Evolutionary conservation across 179 eudicot genomes (phyloP).

Genomic region (Dionaea muscipula): DNA sequence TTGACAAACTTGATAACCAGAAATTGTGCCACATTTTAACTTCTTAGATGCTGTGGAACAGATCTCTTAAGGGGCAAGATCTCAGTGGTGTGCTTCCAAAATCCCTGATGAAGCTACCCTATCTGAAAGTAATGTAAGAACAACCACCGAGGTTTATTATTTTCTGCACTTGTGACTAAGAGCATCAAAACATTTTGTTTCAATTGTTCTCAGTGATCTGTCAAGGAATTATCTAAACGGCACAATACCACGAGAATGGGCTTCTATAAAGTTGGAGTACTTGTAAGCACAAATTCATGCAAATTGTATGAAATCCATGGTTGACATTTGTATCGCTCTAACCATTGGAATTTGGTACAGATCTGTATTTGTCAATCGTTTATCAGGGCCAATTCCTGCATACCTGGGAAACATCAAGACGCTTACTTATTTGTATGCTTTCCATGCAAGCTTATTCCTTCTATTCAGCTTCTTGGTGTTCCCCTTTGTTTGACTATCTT

Average conservation of each 20-base stretch:
- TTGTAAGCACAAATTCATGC: constrained; percentile 20
- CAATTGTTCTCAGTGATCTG: constrained; percentile 18
- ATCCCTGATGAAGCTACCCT: constrained; percentile 22
- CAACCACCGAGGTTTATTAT: background rate
- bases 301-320: background rate
- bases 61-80: constrained; percentile 26
- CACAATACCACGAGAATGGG: constrained; percentile 40
- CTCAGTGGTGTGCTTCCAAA: constrained; percentile 25
- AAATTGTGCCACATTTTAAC: background rate
- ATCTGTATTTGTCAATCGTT: constrained; percentile 26
- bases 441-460: background rate
- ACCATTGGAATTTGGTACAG: constrained; percentile 20
- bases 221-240: constrained; percentile 31
- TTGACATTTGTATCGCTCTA: background rate
- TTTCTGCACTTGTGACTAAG: background rate
- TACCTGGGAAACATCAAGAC: constrained; percentile 36
- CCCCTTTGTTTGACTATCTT: background rate
- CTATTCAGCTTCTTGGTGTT: background rate
- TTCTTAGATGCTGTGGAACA: constrained; percentile 3
- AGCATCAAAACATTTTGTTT: too few species aligned
- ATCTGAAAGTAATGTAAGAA: constrained; percentile 17
- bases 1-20: too few species aligned
- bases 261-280: constrained; percentile 27
- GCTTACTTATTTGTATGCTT: constrained; percentile 29
- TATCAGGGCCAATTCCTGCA: constrained; percentile 42